Evolutionary conservation across 805 yeast species (phyloP), one percentile per base, ranked within the genome.

Genomic region (Torulaspora maleeae): DNA sequence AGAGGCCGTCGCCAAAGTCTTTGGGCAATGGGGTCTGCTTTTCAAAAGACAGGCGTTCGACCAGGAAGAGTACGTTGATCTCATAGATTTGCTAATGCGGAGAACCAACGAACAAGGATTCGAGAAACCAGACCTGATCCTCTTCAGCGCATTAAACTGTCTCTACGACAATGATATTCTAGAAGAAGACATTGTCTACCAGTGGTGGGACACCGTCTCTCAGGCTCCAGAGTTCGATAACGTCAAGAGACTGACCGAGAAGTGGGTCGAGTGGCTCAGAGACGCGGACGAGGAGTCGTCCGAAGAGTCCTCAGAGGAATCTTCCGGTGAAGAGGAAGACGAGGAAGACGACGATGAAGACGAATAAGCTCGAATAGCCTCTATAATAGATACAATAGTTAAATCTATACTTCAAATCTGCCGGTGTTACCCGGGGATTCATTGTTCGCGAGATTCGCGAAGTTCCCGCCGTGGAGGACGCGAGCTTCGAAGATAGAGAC

Each of bases 1-100:
- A 56, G 84, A 79, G 19, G 96, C 97, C 0, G 77, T 83, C 0
- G 72, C 72, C 13, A 86, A 86, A 60, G 82, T 93, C 20, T 84
- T 90, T 61, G 72, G 70, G 22, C 79, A 80, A 47, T 93, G 98
- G 97, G 83, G 86, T 8, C 71, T 75, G n/a, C 67, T 93, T 61
- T 85, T 86, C 66, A 75, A 74, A 51, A 78, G 97, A 60, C 95
- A 90, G 63, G 90, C 89, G 9, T 91, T 90, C 65, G 91, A 83
- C 45, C 72, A 66, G 20, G 82, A 72, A 5, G 98, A 93, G 53
- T 86, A 83, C 65, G 71, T 83, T 35, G 95, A 89, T 64, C 71
- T 93, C 52, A 78, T 72, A 68, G 56, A 61, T 43, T 49, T 62
- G n/a, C 44, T 80, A 30, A 68, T 80, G 57, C 73, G 55, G 12